These are phyloP conservation scores for Arctostaphylos glauca DNA, from an alignment of 148 eudicot species.

Conservation along the genomic window DNA sequence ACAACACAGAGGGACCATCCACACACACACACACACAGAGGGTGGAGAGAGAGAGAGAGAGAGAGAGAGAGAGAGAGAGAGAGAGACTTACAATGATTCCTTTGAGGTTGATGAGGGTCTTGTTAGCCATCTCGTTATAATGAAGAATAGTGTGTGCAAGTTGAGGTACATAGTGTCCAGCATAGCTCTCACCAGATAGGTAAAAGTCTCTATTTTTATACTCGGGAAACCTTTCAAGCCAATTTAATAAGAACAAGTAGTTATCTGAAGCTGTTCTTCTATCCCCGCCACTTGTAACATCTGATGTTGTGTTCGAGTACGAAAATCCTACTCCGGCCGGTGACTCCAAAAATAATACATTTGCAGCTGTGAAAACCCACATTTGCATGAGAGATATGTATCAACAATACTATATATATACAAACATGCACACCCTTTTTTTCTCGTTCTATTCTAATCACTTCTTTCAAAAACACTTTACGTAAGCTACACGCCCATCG, in stretches of 20 bases:
- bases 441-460: neutral
- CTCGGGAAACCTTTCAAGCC: constrained; percentile 74
- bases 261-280: constrained; percentile 53
- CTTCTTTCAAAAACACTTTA: neutral
- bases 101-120: constrained; percentile 52
- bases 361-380: constrained; percentile 46
- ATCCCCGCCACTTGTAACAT: constrained; percentile 49
- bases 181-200: constrained; percentile 78
- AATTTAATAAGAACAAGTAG: constrained; percentile 58
- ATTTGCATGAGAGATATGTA: neutral
- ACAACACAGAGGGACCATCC: neutral
- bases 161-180: constrained; percentile 81
- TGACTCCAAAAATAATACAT: constrained; percentile 75
- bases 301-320: constrained; percentile 59
- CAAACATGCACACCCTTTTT: neutral
- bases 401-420: neutral
- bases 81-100: constrained; percentile 61
- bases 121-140: constrained; percentile 38
- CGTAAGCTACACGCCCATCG: no score
- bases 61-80: neutral
- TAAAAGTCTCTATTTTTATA: constrained; percentile 62
- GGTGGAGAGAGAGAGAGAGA: neutral
- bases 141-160: constrained; percentile 64
- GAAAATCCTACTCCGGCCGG: constrained; percentile 88
- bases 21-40: no score